A percentile compares a stretch with the other conserved stretches of the same genome.
Evolutionary conservation across 202 grass and related monocot genomes (phyloP).

Genomic region (Brachypodium distachyon): DNA sequence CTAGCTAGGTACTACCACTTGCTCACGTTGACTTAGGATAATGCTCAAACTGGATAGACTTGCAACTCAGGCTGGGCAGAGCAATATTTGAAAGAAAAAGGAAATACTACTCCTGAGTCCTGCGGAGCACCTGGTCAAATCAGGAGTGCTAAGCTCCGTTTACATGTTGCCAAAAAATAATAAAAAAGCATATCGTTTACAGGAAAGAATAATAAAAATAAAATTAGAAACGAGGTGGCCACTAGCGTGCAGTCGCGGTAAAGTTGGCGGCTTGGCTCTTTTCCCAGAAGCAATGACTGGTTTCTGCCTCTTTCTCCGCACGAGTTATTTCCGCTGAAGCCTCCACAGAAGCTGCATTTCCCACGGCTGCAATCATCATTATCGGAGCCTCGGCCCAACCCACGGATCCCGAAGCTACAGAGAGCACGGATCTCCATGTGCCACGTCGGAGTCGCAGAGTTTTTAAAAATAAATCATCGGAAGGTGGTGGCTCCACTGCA

Average conservation of each 20-base stretch:
- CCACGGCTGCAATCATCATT: constrained; percentile 3
- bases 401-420: constrained; percentile 16
- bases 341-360: constrained; percentile 2
- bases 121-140: no score
- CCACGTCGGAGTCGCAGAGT: not conserved
- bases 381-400: not conserved
- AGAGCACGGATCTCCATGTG: constrained; percentile 14
- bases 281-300: constrained; percentile 20
- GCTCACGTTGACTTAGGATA: not conserved
- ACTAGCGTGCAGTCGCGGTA: constrained; percentile 12
- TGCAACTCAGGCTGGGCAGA: no score
- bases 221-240: no score
- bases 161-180: no score
- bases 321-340: not conserved
- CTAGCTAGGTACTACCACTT: no score
- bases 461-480: not conserved
- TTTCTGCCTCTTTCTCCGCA: not conserved
- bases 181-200: no score
- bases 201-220: no score
- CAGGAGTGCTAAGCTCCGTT: no score
- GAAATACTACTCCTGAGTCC: no score
- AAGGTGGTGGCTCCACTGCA: not conserved
- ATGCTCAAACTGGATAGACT: not conserved
- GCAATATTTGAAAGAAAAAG: no score
- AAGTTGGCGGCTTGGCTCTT: not conserved